Evolutionary conservation across 139 green algal species (phyloP).

Genomic region (Parachlorella kessleri): DNA sequence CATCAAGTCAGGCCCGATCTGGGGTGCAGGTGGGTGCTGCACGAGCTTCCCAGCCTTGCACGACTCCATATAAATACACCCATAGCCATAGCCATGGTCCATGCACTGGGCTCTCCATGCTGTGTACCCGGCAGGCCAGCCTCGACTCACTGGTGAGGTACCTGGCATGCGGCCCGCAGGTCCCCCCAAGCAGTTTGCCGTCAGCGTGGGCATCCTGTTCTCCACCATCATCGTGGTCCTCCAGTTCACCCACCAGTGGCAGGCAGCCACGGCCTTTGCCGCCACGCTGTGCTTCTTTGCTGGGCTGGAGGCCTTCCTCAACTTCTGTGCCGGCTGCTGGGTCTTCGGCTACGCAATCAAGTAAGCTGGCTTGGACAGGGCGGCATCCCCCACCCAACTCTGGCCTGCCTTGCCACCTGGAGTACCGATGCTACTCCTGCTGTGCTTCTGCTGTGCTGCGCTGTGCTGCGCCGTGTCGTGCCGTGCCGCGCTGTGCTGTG

Average conservation of each 20-base stretch:
- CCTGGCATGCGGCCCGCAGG: slow-evolving; percentile 32
- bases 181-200: slow-evolving; percentile 61
- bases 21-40: slow-evolving; percentile 19
- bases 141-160: no score
- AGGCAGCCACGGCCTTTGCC: slow-evolving; percentile 25
- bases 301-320: slow-evolving; percentile 46
- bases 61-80: no score
- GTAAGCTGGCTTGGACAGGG: neutral
- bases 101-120: no score
- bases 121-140: no score
- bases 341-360: slow-evolving; percentile 49
- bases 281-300: slow-evolving; percentile 22
- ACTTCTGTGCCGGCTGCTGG: slow-evolving; percentile 48
- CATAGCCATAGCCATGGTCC: no score
- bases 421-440: no score
- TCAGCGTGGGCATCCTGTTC: slow-evolving; percentile 27
- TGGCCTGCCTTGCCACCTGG: no score
- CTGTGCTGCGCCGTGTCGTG: no score
- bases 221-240: slow-evolving; percentile 27
- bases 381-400: no score
- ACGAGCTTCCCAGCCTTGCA: no score
- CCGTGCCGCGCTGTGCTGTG: no score
- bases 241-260: slow-evolving; percentile 27
- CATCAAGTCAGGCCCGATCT: slow-evolving; percentile 18
- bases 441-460: no score